Base-by-base conservation (phyloP, 805 yeast species). In the Candida pini region DNA sequence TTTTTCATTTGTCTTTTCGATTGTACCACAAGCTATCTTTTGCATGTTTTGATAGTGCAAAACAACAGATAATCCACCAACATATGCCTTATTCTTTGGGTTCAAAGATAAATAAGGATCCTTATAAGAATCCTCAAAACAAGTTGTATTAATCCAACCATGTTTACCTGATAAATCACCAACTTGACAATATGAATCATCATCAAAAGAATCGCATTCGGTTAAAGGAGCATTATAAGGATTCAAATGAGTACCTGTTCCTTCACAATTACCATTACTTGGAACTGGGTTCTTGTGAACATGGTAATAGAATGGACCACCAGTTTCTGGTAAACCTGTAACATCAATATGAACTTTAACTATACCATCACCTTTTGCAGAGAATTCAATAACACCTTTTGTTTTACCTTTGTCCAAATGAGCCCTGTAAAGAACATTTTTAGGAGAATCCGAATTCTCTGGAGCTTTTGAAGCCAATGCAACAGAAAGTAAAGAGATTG, bases 81-180 rank as follows among this genome's bases (percentile, higher is more conserved):
- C 64, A 48, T 68, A 74, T n/a, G 83, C 69, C 29, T 71, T 68
- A 30, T 75, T 66, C 31, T 59, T 55, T 24, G 72, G 71, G 48
- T 77, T 68, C 54, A 81, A 68, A 0, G 88, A 78, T 35, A 82
- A 55, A 54, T 69, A 81, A 6, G 79, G 81, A 50, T 82, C 89
- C 39, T 66, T 60, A 54, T 77, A 82, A 39, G 67, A 65, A 19
- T 75, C 63, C 56, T 78, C 81, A 55, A 73, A 78, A 53, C 86
- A 79, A 9, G 85, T 79, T 15, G 84, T 69, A 51, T 79, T 70
- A 49, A 82, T 77, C 60, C 62, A 70, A 9, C 90, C 90, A 57
- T 81, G 88, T 54, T 81, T 81, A 28, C 90, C 90, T 23, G 84
- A 73, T 47, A 81, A 71, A 51, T 81, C 89, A 38, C 90, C 90